These are phyloP conservation scores for Huntiella moniliformis DNA, from an alignment of 2,329 filamentous ascomycete genomes.

Conservation along the genomic window DNA sequence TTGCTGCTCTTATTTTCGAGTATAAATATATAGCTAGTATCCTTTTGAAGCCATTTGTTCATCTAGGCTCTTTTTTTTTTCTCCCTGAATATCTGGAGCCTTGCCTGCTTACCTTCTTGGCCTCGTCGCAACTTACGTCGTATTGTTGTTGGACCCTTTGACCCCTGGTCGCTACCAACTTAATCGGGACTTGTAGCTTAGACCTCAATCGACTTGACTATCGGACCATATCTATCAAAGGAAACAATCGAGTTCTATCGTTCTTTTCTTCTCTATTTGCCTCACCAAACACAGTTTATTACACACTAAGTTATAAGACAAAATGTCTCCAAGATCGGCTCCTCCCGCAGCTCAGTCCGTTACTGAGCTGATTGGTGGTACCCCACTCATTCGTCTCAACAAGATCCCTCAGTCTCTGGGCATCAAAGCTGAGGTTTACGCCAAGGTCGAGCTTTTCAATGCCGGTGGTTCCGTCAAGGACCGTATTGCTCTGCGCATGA, in stretches of 20 bases:
- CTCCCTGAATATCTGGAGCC: not conserved
- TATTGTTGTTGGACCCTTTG: not conserved
- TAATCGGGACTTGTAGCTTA: not conserved
- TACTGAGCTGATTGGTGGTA: slow-evolving; percentile 82
- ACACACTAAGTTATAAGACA: not conserved
- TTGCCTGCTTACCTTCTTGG: not conserved
- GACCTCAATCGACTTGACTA: not conserved
- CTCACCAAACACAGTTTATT: not conserved
- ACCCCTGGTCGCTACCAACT: not conserved
- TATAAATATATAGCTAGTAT: too few species aligned
- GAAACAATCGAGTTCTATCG: not conserved
- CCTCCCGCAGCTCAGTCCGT: slow-evolving; percentile 38
- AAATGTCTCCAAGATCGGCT: slow-evolving; percentile 12
- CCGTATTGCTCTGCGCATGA: slow-evolving; percentile 89
- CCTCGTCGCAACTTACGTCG: not conserved
- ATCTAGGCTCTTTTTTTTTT: too few species aligned
- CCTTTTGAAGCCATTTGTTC: too few species aligned
- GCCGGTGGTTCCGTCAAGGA: slow-evolving; percentile 89
- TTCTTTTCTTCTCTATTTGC: not conserved
- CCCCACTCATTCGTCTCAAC: slow-evolving; percentile 85
- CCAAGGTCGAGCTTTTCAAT: slow-evolving; percentile 85
- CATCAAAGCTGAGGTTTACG: slow-evolving; percentile 75
- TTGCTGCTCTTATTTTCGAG: too few species aligned
- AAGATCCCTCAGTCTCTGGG: slow-evolving; percentile 81
- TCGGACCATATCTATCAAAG: not conserved